A percentile compares a stretch with the other conserved stretches of the same genome.
These are phyloP conservation scores for Xerocomellus dryophilus DNA, from an alignment of 768 basidiomycete genomes.

Conservation along the genomic window DNA sequence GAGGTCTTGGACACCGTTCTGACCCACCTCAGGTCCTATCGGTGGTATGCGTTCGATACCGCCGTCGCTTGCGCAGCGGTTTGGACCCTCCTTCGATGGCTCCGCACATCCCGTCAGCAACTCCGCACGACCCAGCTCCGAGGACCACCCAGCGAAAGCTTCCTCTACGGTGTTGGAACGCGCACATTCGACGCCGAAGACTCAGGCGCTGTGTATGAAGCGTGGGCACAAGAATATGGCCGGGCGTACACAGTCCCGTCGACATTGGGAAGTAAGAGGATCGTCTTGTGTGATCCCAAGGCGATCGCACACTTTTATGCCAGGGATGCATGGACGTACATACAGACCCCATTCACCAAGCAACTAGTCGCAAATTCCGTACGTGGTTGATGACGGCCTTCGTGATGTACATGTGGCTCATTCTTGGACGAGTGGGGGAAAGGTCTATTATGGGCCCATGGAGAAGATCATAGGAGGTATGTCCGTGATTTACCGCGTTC, in stretches of 20 bases:
- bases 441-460: conserved; percentile 23
- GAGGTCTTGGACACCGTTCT: neutral
- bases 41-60: neutral
- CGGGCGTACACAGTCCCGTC: conserved; percentile 2
- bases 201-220: conserved; percentile 11
- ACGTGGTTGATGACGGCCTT: too few relatives aligned
- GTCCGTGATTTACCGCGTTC: conserved; percentile 15
- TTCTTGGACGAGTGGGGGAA: conserved; percentile 14
- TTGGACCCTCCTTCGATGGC: conserved; percentile 11
- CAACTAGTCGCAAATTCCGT: too few relatives aligned
- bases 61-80: neutral
- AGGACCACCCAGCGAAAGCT: conserved; percentile 12
- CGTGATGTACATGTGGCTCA: too few relatives aligned
- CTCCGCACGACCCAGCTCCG: neutral
- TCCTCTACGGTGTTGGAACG: conserved; percentile 14
- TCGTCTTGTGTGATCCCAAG: too few relatives aligned
- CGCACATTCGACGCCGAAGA: neutral
- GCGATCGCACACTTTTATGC: neutral
- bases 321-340: conserved; percentile 32
- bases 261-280: neutral
- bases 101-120: conserved; percentile 30
- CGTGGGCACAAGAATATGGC: conserved; percentile 19
- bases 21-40: neutral
- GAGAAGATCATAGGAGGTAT: neutral
- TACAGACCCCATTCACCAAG: conserved; percentile 32